phyloP scores from a whole-genome alignment of 371 early-diverging fungal genomes.

The Rhizomucor pusillus region DNA sequence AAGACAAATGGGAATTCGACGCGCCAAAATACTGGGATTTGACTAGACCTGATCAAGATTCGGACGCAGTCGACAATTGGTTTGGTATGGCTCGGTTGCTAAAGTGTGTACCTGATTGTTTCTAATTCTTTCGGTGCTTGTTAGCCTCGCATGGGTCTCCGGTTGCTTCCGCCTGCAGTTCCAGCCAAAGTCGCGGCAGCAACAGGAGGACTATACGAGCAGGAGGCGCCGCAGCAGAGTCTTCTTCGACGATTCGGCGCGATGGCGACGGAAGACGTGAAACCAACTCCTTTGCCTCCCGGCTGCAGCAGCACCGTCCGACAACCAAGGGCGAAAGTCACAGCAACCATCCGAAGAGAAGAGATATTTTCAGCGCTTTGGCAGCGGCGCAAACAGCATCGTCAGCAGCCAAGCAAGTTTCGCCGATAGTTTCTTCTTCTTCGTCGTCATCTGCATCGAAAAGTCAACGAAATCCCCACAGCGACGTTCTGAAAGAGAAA shows the following conservation, averaged over 20 bases:
- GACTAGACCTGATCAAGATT: conserved; percentile 4
- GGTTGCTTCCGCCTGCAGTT: background rate
- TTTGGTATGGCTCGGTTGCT: conserved; percentile 2
- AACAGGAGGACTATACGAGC: background rate
- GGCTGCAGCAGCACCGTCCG: no score
- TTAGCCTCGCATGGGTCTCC: background rate
- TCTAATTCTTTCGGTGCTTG: background rate
- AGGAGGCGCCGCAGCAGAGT: no score
- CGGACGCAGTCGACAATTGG: conserved; percentile 2
- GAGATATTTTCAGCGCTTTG: background rate
- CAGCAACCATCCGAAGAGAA: background rate
- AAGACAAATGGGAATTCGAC: conserved; percentile 7
- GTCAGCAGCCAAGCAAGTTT: no score
- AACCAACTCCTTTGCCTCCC: no score
- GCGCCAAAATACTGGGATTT: conserved; percentile 12
- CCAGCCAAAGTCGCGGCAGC: background rate
- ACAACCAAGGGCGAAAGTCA: no score
- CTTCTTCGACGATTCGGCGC: no score
- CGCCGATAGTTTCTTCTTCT: no score
- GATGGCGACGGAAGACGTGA: no score
- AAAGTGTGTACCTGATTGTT: background rate
- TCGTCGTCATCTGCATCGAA: no score
- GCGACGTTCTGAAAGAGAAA: no score
- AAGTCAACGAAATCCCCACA: no score
- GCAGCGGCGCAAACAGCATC: background rate